Evolutionary conservation across 306 rosid genomes (phyloP).

Genomic region (Herpetospermum pedunculosum): DNA sequence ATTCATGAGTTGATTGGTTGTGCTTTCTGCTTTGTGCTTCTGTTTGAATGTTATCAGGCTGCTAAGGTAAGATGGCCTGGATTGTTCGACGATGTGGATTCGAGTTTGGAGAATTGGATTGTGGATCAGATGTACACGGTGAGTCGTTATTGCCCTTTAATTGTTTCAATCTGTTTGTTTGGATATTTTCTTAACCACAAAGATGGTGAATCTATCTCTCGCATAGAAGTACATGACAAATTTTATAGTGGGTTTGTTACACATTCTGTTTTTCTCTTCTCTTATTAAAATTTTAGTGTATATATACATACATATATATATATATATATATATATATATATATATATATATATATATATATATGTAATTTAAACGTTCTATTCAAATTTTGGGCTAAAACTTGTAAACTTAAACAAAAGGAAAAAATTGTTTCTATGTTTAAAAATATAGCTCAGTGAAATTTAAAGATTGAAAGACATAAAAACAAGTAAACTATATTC

Average conservation of each 20-base stretch:
- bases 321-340: too few species aligned
- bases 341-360: too few species aligned
- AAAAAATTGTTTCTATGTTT: background rate
- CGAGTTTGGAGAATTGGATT: slow-evolving; percentile 54
- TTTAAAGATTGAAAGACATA: background rate
- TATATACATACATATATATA: too few species aligned
- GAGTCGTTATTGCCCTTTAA: slow-evolving; percentile 12
- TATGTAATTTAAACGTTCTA: background rate
- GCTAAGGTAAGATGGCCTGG: slow-evolving; percentile 74
- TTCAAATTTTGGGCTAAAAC: background rate
- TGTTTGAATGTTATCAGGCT: slow-evolving; percentile 43
- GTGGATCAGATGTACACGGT: slow-evolving; percentile 68
- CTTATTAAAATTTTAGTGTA: background rate
- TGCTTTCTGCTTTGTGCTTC: background rate
- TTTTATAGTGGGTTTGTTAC: background rate
- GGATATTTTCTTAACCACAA: background rate
- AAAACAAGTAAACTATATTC: background rate
- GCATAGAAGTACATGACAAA: background rate
- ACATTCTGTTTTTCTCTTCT: background rate
- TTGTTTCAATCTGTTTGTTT: background rate
- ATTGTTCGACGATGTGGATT: slow-evolving; percentile 56
- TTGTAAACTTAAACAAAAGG: background rate
- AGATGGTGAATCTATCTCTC: background rate
- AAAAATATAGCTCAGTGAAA: background rate
- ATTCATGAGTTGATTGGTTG: background rate